Evolutionary conservation across 2,329 filamentous ascomycete species (phyloP).

Genomic region (Arthroderma uncinatum): DNA sequence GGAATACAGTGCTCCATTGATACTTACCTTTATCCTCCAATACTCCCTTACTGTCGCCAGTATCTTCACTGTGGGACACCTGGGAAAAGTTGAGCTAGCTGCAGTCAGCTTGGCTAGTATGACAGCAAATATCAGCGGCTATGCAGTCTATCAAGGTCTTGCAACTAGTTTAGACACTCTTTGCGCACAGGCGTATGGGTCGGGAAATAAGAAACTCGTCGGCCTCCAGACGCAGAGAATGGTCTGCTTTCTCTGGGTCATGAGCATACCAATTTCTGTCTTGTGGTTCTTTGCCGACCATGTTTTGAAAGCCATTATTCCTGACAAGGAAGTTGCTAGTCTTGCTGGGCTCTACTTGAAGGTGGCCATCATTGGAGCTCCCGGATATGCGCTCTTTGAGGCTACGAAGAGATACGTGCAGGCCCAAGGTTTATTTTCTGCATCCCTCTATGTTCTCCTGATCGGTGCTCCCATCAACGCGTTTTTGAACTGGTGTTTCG

Average conservation of each 20-base stretch:
- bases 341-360: constrained; percentile 65
- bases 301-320: constrained; percentile 57
- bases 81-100: constrained; percentile 60
- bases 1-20: constrained; percentile 58
- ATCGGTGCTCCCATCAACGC: constrained; percentile 74
- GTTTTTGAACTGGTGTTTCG: constrained; percentile 68
- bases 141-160: constrained; percentile 70
- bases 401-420: constrained; percentile 76
- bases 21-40: constrained; percentile 65
- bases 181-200: constrained; percentile 88
- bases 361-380: constrained; percentile 57
- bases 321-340: constrained; percentile 57
- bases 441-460: constrained; percentile 71
- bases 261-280: constrained; percentile 60
- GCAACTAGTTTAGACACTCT: constrained; percentile 85
- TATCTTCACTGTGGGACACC: constrained; percentile 64
- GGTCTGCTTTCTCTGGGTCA: constrained; percentile 61
- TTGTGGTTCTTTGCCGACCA: constrained; percentile 59
- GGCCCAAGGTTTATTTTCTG: constrained; percentile 74
- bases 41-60: constrained; percentile 76
- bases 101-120: constrained; percentile 61
- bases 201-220: constrained; percentile 77
- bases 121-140: constrained; percentile 69
- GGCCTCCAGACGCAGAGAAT: constrained; percentile 73
- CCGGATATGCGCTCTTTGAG: constrained; percentile 67